Conservation (phyloP, 352 stramenopile genomes). For the Pythium rhizo-oryzae region DNA sequence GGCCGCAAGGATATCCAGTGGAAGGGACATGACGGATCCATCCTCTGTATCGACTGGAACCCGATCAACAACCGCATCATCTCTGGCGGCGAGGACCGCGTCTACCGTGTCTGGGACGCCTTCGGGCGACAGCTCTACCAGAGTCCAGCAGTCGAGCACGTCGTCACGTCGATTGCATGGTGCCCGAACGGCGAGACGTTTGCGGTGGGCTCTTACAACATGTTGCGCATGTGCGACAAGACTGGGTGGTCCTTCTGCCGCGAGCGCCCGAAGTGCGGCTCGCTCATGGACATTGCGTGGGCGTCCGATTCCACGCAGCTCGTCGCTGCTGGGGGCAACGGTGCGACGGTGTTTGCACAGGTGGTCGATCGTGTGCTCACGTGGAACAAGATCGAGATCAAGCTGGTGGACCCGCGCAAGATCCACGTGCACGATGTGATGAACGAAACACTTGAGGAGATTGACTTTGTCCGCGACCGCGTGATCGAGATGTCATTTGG, state of each 20-base stretch:
- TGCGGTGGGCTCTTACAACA: conserved; percentile 92
- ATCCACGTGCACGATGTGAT: conserved; percentile 90
- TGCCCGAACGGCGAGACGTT: conserved; percentile 91
- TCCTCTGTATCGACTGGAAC: conserved; percentile 94
- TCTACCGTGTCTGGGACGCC: conserved; percentile 93
- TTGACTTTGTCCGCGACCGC: conserved; percentile 92
- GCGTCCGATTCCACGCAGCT: conserved; percentile 92
- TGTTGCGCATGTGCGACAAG: conserved; percentile 93
- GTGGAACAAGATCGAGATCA: conserved; percentile 92
- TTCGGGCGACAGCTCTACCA: conserved; percentile 93
- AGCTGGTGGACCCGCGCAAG: conserved; percentile 81
- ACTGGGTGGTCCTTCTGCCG: conserved; percentile 92
- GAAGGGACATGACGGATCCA: conserved; percentile 91
- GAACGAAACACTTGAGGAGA: conserved; percentile 90
- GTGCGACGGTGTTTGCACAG: conserved; percentile 88
- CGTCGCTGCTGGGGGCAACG: conserved; percentile 84
- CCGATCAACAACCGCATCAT: conserved; percentile 92
- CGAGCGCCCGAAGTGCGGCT: conserved; percentile 80
- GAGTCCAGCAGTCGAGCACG: conserved; percentile 78
- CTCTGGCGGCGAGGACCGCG: conserved; percentile 92
- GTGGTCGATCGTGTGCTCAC: conserved; percentile 86
- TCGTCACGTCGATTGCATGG: conserved; percentile 93
- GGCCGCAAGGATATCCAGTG: conserved; percentile 88
- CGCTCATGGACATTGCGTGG: conserved; percentile 89
- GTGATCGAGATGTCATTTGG: conserved; percentile 94